Conservation (phyloP, 2,329 filamentous ascomycete genomes). For the Colletotrichum tanaceti region DNA sequence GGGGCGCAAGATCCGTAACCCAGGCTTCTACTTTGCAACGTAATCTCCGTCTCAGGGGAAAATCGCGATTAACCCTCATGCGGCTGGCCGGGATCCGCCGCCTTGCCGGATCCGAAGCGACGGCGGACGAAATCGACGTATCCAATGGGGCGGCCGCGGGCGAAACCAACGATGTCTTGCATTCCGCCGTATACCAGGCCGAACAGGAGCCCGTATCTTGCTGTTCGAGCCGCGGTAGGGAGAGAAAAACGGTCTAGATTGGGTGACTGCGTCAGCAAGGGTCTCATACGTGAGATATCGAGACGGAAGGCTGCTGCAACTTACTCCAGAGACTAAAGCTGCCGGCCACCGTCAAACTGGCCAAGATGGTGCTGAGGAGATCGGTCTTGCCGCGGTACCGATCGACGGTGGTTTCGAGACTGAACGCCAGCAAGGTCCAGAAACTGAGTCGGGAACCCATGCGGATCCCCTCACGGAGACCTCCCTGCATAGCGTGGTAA, state of each 20-base stretch:
- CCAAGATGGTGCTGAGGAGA: conserved; percentile 82
- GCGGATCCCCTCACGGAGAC: conserved; percentile 79
- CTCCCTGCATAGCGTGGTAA: conserved; percentile 84
- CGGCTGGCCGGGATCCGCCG: neutral
- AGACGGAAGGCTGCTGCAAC: conserved; percentile 47
- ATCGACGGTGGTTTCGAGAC: conserved; percentile 88
- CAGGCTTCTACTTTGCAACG: neutral
- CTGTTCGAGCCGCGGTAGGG: conserved; percentile 79
- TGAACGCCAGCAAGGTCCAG: conserved; percentile 81
- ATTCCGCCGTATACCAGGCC: conserved; percentile 83
- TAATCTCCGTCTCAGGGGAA: neutral
- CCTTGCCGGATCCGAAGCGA: conserved; percentile 44
- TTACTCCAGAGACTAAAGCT: conserved; percentile 87
- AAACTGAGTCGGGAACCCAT: conserved; percentile 78
- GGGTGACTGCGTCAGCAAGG: neutral
- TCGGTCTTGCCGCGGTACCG: conserved; percentile 76
- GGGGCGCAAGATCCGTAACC: neutral
- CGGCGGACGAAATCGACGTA: conserved; percentile 77
- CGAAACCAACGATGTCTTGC: conserved; percentile 79
- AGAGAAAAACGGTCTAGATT: conserved; percentile 80
- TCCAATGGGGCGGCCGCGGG: conserved; percentile 77
- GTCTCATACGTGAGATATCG: conserved; percentile 17
- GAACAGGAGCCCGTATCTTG: conserved; percentile 81
- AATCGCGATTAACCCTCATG: neutral
- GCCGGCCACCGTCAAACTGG: conserved; percentile 86